Conservation (phyloP, 192 early-diverging fungal species). For the Piromyces sp. region DNA sequence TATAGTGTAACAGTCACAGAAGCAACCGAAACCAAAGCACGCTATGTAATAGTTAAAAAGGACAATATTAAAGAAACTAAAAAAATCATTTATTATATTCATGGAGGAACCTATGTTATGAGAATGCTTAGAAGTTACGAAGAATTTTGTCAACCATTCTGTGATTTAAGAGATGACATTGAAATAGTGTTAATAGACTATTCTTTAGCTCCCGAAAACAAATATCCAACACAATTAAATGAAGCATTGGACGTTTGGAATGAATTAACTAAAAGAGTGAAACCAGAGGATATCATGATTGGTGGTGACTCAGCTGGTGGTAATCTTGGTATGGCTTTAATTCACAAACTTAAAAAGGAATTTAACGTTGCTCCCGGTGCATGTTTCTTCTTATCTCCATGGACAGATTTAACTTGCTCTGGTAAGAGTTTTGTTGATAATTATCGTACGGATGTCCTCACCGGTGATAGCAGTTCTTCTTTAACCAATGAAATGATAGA, state of each 20-base stretch:
- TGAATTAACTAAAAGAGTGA: background rate
- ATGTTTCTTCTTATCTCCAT: background rate
- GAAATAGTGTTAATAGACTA: background rate
- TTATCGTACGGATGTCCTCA: too few relatives aligned
- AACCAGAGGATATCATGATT: conserved; percentile 22
- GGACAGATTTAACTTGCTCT: too few relatives aligned
- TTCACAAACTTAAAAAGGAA: background rate
- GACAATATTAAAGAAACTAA: background rate
- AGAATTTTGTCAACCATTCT: background rate
- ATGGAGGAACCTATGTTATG: background rate
- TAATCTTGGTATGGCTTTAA: conserved; percentile 23
- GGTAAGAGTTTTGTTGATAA: too few relatives aligned
- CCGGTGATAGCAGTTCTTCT: too few relatives aligned
- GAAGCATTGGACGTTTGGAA: background rate
- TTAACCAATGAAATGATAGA: too few relatives aligned
- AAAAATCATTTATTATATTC: background rate
- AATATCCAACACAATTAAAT: background rate
- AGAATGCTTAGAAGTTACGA: background rate
- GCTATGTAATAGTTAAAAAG: background rate
- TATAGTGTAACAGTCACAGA: too few relatives aligned
- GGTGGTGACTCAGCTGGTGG: conserved; percentile 30
- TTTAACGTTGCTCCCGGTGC: background rate
- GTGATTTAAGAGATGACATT: background rate
- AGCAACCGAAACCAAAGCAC: too few relatives aligned
- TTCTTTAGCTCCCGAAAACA: background rate